A percentile compares a stretch with the other conserved stretches of the same genome.
Conservation (phyloP, 768 basidiomycete genomes). For the Hygrocybe punicea region DNA sequence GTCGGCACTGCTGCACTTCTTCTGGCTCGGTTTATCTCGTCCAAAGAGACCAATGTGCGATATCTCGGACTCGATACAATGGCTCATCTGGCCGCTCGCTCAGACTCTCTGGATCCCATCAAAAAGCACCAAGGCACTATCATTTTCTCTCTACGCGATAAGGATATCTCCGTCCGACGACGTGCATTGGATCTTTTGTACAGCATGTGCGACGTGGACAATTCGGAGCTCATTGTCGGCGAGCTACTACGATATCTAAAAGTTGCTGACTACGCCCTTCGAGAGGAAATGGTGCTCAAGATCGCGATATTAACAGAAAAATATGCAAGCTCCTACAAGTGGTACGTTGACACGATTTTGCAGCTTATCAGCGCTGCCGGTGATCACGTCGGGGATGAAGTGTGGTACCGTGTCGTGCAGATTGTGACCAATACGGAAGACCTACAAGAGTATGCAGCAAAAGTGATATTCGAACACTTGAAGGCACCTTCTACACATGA, state of each 20-base stretch:
- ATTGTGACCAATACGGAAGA: conserved; percentile 99
- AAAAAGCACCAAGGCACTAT: conserved; percentile 96
- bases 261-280: conserved; percentile 93
- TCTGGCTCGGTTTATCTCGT: conserved; percentile 92
- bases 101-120: conserved; percentile 86
- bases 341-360: conserved; percentile 98
- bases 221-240: conserved; percentile 92
- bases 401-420: conserved; percentile 99
- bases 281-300: conserved; percentile 99
- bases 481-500: conserved; percentile 84
- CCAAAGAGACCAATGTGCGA: conserved; percentile 97
- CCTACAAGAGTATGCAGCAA: conserved; percentile 92
- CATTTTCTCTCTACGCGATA: conserved; percentile 89
- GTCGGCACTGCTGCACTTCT: conserved; percentile 86
- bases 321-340: conserved; percentile 95
- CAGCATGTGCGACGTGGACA: conserved; percentile 99
- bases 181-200: conserved; percentile 94
- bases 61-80: conserved; percentile 97
- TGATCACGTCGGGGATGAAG: conserved; percentile 98
- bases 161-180: conserved; percentile 93
- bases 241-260: conserved; percentile 90
- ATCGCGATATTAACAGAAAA: conserved; percentile 99
- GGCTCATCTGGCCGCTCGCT: conserved; percentile 94
- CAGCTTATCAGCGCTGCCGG: conserved; percentile 95
- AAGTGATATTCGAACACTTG: conserved; percentile 86